phyloP scores from a whole-genome alignment of 768 basidiomycete species.

The Lactifluus piperatus region DNA sequence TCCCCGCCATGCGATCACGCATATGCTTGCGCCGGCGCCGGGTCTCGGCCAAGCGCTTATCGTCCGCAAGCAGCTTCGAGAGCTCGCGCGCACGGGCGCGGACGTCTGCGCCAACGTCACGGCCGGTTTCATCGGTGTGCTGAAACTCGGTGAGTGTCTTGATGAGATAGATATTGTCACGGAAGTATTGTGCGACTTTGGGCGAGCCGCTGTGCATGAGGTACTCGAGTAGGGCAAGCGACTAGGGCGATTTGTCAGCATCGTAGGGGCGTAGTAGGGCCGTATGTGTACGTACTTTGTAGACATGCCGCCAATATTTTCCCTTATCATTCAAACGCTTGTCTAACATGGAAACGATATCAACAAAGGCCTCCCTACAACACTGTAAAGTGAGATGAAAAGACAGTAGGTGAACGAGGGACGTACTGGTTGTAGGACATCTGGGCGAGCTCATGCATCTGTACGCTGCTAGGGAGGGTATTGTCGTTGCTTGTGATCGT shows the following conservation, averaged over 20 bases:
- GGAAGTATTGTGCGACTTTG: conserved; percentile 94
- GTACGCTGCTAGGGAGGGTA: conserved; percentile 90
- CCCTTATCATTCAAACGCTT: conserved; percentile 97
- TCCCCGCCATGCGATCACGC: conserved; percentile 81
- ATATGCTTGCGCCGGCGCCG: conserved; percentile 72
- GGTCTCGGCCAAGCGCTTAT: conserved; percentile 68
- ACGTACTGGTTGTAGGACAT: conserved; percentile 89
- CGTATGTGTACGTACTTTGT: conserved; percentile 54
- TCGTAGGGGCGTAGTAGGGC: neutral
- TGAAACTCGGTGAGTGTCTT: conserved; percentile 98
- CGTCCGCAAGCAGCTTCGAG: conserved; percentile 81
- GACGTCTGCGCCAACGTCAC: conserved; percentile 92
- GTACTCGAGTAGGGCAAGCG: conserved; percentile 87
- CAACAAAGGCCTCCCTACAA: conserved; percentile 78
- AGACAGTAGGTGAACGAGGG: neutral
- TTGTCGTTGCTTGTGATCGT: conserved; percentile 95
- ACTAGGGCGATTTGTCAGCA: conserved; percentile 33
- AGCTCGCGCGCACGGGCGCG: conserved; percentile 96
- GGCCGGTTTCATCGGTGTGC: conserved; percentile 83
- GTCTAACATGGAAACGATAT: conserved; percentile 98
- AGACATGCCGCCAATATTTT: conserved; percentile 98
- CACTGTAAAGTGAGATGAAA: conserved; percentile 22
- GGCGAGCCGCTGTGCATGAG: conserved; percentile 90
- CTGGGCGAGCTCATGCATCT: conserved; percentile 97
- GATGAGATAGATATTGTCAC: conserved; percentile 91